These are phyloP conservation scores for Solanum chacoense DNA, from an alignment of 305 asterid species.

Conservation along the genomic window DNA sequence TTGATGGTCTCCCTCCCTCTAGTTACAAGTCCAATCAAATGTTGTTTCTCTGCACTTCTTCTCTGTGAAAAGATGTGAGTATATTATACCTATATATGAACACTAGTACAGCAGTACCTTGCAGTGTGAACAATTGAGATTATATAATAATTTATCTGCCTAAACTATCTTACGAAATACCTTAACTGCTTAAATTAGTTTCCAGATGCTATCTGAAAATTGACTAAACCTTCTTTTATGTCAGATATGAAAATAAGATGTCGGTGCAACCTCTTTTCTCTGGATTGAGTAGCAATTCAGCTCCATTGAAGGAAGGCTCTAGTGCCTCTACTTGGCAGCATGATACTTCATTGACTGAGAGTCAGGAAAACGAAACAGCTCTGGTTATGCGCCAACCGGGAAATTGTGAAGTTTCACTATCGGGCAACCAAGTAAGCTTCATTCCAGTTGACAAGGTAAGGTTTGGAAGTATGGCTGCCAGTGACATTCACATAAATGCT, in stretches of 20 bases:
- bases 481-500: background rate
- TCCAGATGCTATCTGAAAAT: background rate
- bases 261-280: conserved; percentile 2
- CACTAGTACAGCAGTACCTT: background rate
- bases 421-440: background rate
- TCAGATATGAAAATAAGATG: conserved; percentile 1
- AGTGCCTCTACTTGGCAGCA: background rate
- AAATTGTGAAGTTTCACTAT: background rate
- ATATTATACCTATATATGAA: background rate
- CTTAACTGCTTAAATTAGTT: background rate
- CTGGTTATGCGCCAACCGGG: background rate
- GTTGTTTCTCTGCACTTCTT: background rate
- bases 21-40: background rate
- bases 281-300: background rate
- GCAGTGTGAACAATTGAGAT: background rate
- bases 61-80: background rate
- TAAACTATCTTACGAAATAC: background rate
- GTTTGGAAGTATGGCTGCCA: background rate
- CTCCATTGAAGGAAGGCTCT: background rate
- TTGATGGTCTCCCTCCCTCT: background rate
- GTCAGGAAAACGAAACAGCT: background rate
- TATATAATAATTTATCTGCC: background rate
- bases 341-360: background rate
- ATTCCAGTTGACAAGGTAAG: background rate
- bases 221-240: background rate